phyloP scores from a whole-genome alignment of 768 basidiomycete species.

The Russula dissimulans region DNA sequence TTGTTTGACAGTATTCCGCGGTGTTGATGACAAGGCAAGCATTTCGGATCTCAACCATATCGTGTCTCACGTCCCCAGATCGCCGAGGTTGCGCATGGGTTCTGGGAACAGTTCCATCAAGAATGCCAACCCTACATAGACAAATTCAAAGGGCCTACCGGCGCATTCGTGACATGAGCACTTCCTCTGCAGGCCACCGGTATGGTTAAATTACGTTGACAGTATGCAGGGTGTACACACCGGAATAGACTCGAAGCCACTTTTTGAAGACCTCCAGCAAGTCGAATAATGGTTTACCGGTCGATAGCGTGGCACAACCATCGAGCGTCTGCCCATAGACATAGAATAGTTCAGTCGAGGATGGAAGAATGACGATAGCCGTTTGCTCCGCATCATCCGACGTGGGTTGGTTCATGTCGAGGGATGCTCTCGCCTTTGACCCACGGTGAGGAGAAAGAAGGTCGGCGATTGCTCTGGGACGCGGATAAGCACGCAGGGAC shows the following conservation, averaged over 20 bases:
- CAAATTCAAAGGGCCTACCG: constrained; percentile 35
- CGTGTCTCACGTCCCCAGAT: constrained; percentile 75
- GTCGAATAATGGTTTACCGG: constrained; percentile 75
- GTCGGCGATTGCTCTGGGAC: constrained; percentile 67
- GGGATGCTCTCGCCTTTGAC: constrained; percentile 50
- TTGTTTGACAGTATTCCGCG: constrained; percentile 93
- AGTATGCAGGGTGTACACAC: constrained; percentile 31
- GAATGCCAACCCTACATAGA: background rate
- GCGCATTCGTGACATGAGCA: constrained; percentile 66
- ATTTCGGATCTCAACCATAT: constrained; percentile 65
- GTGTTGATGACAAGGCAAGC: constrained; percentile 92
- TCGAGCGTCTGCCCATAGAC: constrained; percentile 94
- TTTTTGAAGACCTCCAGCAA: constrained; percentile 78
- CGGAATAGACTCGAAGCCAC: constrained; percentile 91
- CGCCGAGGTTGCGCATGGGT: constrained; percentile 41
- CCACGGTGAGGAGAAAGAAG: constrained; percentile 82
- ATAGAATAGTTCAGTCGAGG: constrained; percentile 94
- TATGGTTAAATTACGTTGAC: constrained; percentile 10
- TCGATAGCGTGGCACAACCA: constrained; percentile 86
- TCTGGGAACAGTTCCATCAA: constrained; percentile 24
- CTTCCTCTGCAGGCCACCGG: constrained; percentile 60
- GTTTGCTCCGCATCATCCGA: constrained; percentile 38
- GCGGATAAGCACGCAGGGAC: background rate
- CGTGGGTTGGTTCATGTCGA: constrained; percentile 42
- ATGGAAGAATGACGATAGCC: constrained; percentile 68